Evolutionary conservation across 2,329 filamentous ascomycete genomes (phyloP).

Genomic region (Sporothrix curviconia): DNA sequence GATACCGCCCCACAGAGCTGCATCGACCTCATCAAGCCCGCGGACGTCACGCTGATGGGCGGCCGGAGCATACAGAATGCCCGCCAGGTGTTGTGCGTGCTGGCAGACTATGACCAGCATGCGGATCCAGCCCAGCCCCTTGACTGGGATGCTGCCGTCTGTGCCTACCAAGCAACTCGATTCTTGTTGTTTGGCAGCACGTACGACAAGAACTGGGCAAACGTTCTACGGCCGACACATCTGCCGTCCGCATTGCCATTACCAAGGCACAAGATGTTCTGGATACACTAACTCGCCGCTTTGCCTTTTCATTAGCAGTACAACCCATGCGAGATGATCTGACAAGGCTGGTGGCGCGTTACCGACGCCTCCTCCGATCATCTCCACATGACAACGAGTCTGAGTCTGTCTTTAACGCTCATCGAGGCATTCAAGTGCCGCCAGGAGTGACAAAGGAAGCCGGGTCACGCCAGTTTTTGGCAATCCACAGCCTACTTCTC

Average conservation of each 20-base stretch:
- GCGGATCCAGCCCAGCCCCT: constrained; percentile 3
- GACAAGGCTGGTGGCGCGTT: background rate
- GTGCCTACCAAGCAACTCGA: constrained; percentile 3
- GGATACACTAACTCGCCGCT: background rate
- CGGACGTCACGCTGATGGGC: background rate
- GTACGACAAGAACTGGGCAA: background rate
- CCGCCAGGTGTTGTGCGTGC: background rate
- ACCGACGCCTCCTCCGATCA: background rate
- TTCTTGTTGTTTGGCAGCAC: constrained; percentile 8
- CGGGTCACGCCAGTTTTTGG: background rate
- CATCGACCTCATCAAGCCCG: background rate
- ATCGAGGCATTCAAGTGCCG: background rate
- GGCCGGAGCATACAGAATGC: constrained; percentile 4
- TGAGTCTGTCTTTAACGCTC: background rate
- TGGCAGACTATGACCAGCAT: constrained; percentile 5
- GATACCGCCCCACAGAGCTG: background rate
- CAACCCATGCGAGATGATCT: constrained; percentile 4
- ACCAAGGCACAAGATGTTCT: background rate
- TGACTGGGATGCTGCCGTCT: constrained; percentile 6
- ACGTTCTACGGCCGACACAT: background rate
- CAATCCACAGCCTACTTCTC: background rate
- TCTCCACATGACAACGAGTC: background rate
- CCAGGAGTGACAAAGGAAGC: constrained; percentile 2
- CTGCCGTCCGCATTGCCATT: background rate
- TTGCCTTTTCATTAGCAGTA: background rate